Base-by-base conservation (phyloP, 257 asterid genomes). In the Penstemon eatonii region DNA sequence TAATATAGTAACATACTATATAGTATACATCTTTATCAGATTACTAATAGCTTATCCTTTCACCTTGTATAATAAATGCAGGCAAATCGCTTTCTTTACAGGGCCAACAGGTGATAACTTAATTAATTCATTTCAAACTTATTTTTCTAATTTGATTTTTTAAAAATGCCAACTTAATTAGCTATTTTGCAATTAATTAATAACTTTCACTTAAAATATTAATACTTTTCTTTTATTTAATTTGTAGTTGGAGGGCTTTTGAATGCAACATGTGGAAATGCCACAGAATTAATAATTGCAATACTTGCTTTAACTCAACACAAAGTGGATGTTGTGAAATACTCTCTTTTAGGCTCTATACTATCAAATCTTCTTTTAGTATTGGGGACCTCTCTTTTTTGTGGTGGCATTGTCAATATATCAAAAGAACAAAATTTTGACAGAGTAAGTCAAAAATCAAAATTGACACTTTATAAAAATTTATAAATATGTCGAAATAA, bases 251-350 rank as follows among this genome's bases (percentile, higher is more conserved):
- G 99, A 41, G 99, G 99, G 43, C 97, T 93, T 56, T 72, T 93
- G 53, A 93, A 93, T 73, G 99, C 99, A 39, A 93, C 99, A 38
- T 93, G 97, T 77, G 99, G 99, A 56, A 93, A 93, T 78, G 97
- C 96, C 0, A 93, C 99, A 0, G 99, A 93, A 81, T 83, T 93
- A 41, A 84, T 93, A 51, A 93, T 93, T 59, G 90, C 96, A 4
- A 83, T 93, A 12, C 74, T 90, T 49, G 99, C 97, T 25, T 69
- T 93, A 7, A 7, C 79, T 25, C 67, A 83, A n/a, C 72, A 82
- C 86, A 90, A 90, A 80, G 88, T 93, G 2, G 89, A 82, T 13
- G 92, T 93, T 3, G 95, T 93, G 8, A 93, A 93, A 38, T 90
- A 86, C 70, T 90, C 97, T 4, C 89, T 93, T 0, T 71, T 93